A percentile compares a stretch with the other conserved stretches of the same genome.
phyloP scores from a whole-genome alignment of 1,284 basidiomycete species.

The Heterobasidion annosum region DNA sequence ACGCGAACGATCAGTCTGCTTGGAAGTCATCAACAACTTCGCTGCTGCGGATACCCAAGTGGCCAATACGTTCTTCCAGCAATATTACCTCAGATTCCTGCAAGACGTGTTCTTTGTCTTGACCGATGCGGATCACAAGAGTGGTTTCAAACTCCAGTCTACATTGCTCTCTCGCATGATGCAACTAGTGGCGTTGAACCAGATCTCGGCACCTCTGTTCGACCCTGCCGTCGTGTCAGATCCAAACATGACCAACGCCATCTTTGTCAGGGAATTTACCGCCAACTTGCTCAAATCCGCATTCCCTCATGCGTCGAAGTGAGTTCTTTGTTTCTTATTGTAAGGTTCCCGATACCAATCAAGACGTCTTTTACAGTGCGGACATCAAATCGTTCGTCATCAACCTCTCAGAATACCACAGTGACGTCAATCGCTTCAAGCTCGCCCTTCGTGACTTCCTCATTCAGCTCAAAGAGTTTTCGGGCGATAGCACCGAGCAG shows the following conservation, averaged over 20 bases:
- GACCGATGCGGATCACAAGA: conserved; percentile 98
- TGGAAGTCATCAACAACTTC: conserved; percentile 97
- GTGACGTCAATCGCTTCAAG: conserved; percentile 92
- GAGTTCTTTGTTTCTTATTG: conserved; percentile 21
- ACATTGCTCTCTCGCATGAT: conserved; percentile 89
- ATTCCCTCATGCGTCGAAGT: conserved; percentile 87
- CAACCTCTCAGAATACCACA: conserved; percentile 79
- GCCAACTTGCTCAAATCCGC: conserved; percentile 80
- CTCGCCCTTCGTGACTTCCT: conserved; percentile 88
- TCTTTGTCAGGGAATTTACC: conserved; percentile 86
- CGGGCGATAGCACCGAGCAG: conserved; percentile 72
- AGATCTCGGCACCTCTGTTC: conserved; percentile 81
- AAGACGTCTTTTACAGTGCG: conserved; percentile 26
- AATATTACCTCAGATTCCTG: conserved; percentile 89
- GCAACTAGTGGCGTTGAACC: conserved; percentile 82
- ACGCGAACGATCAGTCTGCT: conserved; percentile 53
- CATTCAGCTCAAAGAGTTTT: conserved; percentile 91
- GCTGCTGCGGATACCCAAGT: conserved; percentile 72
- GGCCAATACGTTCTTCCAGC: conserved; percentile 75
- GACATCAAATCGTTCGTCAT: conserved; percentile 79
- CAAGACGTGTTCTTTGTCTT: conserved; percentile 98
- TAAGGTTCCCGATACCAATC: background rate
- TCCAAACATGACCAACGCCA: conserved; percentile 71
- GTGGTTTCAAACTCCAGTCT: conserved; percentile 90
- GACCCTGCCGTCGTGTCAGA: conserved; percentile 73